Conservation (phyloP, 495 filamentous ascomycete genomes). For the Neurospora sp. region DNA sequence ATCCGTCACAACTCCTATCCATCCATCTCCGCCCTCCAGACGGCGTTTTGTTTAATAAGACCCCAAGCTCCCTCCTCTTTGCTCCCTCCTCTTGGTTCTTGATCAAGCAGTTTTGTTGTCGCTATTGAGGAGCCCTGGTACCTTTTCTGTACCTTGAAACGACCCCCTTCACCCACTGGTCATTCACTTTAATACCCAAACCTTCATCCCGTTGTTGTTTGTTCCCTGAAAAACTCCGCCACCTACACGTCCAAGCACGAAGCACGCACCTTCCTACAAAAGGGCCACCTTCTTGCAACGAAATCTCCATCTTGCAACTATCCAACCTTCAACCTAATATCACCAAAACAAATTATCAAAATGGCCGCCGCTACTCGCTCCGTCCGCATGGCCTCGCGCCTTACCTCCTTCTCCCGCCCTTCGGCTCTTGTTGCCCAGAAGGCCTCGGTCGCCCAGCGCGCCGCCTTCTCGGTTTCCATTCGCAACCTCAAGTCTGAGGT, state of each 20-base stretch:
- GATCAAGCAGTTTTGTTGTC: slow-evolving; percentile 26
- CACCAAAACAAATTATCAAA: slow-evolving; percentile 14
- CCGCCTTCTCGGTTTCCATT: slow-evolving; percentile 28
- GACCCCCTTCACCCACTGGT: neutral
- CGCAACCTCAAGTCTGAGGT: slow-evolving; percentile 33
- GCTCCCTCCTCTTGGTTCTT: neutral
- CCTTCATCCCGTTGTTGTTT: neutral
- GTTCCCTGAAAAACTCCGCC: neutral
- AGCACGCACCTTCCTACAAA: neutral
- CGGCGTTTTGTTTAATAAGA: slow-evolving; percentile 18
- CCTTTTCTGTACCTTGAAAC: slow-evolving; percentile 21
- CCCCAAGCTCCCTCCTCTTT: slow-evolving; percentile 4
- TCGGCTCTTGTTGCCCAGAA: slow-evolving; percentile 7
- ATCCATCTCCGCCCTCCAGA: neutral
- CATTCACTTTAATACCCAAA: neutral
- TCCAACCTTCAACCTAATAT: neutral
- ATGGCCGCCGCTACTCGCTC: slow-evolving; percentile 32
- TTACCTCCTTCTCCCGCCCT: slow-evolving; percentile 24
- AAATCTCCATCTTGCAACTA: neutral
- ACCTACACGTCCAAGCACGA: neutral
- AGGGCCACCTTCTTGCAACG: neutral
- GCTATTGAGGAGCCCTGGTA: slow-evolving; percentile 30
- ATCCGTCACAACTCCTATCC: neutral
- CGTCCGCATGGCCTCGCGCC: slow-evolving; percentile 23
- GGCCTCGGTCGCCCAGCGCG: slow-evolving; percentile 17